Evolutionary conservation across 2,329 filamentous ascomycete genomes (phyloP), one percentile per base, ranked within the genome.

Genomic region (Shiraia sp.): DNA sequence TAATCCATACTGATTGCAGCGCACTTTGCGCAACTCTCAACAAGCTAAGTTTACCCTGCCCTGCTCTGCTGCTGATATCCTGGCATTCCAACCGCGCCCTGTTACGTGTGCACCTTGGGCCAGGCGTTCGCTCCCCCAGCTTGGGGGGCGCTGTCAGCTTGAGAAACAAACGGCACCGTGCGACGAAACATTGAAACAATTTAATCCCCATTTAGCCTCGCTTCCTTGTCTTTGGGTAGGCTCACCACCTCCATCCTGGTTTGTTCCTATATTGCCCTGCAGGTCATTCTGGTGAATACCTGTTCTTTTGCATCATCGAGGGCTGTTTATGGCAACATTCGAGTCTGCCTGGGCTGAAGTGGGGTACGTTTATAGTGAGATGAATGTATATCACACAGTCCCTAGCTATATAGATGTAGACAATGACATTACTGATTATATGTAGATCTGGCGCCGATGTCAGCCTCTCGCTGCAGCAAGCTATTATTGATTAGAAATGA

Each of bases 171-270:
- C 46, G 38, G 39, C n/a, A n/a, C 40, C 43, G 25, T 45, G 37
- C 43, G 36, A 36, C 45, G 31, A 40, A 40, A 34, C 47, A 35
- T 60, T 47, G 53, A 62, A 62, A 59, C 57, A 32, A 46, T 53
- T 56, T 60, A 55, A 43, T 40, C 59, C 49, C 32, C 40, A 50
- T 59, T 50, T 42, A 49, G 51, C 47, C 36, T 59, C 47, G 51
- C 45, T 38, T 51, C 26, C 45, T 26, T 23, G 16, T 12, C 36
- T 10, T 35, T 15, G 29, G 32, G 30, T 10, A 2, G 14, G 36
- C 28, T 40, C 40, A 32, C 27, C 23, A 28, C 36, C 32, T 33
- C 40, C 19, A 22, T 42, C 29, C 47, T 48, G 36, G 28, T 42
- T 40, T 39, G n/a, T 36, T 28, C 42, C 37, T 49, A 56, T 57